Conservation (phyloP, 2,329 filamentous ascomycete genomes). For the Akanthomyces muscarius region DNA sequence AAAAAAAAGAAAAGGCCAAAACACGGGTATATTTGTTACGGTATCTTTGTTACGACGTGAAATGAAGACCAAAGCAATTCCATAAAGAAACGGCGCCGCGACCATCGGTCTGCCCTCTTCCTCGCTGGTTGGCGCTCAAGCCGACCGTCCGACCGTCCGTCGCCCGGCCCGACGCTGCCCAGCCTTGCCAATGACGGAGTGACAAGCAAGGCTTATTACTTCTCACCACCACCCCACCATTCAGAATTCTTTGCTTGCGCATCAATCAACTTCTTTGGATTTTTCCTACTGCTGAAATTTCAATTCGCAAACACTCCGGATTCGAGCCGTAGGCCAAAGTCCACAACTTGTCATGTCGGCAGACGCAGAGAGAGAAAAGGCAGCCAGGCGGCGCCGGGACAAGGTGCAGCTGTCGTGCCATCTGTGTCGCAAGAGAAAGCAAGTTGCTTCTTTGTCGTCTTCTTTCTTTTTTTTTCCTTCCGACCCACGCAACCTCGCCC, state of each 20-base stretch:
- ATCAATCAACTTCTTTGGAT: too few relatives aligned
- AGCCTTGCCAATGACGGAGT: neutral
- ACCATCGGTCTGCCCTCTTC: too few relatives aligned
- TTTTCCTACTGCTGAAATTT: too few relatives aligned
- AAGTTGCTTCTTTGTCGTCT: neutral
- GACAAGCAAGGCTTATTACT: neutral
- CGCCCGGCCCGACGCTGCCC: neutral
- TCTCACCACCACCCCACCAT: neutral
- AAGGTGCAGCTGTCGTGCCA: slow-evolving; percentile 15
- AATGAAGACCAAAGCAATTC: too few relatives aligned
- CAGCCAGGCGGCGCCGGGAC: slow-evolving; percentile 6
- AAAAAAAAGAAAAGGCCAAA: too few relatives aligned
- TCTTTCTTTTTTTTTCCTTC: neutral
- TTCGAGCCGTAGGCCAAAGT: too few relatives aligned
- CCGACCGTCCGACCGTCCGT: neutral
- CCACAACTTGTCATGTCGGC: neutral
- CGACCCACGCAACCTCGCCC: too few relatives aligned
- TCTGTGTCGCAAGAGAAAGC: slow-evolving; percentile 13
- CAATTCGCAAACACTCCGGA: too few relatives aligned
- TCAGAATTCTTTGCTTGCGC: neutral
- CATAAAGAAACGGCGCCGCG: too few relatives aligned
- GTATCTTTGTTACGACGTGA: too few relatives aligned
- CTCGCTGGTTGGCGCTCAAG: too few relatives aligned
- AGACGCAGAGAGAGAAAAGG: slow-evolving; percentile 1
- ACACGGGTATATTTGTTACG: too few relatives aligned